phyloP scores from a whole-genome alignment of 345 rosid genomes.

The Luvunga scandens region DNA sequence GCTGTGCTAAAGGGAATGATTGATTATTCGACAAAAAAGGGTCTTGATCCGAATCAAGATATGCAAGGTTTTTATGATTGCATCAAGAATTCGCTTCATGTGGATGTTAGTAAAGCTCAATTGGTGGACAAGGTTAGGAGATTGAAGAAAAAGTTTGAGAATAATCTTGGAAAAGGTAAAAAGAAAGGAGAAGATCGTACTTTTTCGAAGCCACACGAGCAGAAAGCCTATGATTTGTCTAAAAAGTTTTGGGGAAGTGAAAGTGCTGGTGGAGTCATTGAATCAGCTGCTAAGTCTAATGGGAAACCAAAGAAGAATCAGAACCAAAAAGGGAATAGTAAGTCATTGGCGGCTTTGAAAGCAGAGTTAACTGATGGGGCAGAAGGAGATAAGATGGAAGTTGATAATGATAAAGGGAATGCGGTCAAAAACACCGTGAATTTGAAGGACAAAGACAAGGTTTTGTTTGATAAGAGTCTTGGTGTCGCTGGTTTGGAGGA shows the following conservation, averaged over 20 bases:
- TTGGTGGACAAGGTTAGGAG: conserved; percentile 40
- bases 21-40: conserved; percentile 32
- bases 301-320: conserved; percentile 24
- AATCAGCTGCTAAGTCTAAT: conserved; percentile 17
- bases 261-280: conserved; percentile 13
- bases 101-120: conserved; percentile 35
- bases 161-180: conserved; percentile 7
- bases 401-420: neutral
- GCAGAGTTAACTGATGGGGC: neutral
- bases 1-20: conserved; percentile 40
- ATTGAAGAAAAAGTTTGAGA: conserved; percentile 39
- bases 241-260: conserved; percentile 40
- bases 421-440: neutral
- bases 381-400: conserved; percentile 8
- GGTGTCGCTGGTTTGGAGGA: conserved; percentile 30
- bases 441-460: neutral
- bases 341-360: neutral
- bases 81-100: conserved; percentile 38
- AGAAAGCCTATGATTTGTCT: conserved; percentile 31
- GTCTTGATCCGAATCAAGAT: conserved; percentile 31
- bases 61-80: conserved; percentile 36
- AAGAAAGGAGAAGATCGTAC: conserved; percentile 25
- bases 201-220: conserved; percentile 32
- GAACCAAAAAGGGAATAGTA: conserved; percentile 14
- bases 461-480: conserved; percentile 13